Evolutionary conservation across 2,329 filamentous ascomycete species (phyloP), one percentile per base, ranked within the genome.

Genomic region (Colletotrichum godetiae): DNA sequence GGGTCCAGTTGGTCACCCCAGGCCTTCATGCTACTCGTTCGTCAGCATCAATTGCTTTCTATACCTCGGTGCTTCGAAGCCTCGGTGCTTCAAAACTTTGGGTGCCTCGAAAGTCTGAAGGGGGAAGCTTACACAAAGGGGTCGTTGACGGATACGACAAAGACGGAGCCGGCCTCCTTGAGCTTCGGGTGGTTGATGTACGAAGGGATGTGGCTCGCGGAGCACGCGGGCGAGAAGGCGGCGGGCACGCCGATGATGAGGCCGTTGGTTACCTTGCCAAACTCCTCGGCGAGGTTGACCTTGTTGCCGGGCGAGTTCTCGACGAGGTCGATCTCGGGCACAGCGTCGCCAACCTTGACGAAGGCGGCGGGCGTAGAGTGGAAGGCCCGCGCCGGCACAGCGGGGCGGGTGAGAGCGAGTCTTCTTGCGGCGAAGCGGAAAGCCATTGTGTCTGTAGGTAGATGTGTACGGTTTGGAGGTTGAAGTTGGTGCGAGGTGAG

Each of bases 141-240:
- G 82, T 98, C 96, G 81, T 98, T 98, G 81, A 98, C 95, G 19
- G 94, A 92, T 69, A 98, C 91, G 53, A 98, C 94, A 79, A 97
- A 97, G 58, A 98, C 94, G 79, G 93, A 88, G 61, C 95, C 95
- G 35, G 94, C 94, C 74, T 92, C 88, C 85, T 94, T 94, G 78
- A 97, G 88, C 81, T 92, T 91, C 68, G 92, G 88, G 81, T 94
- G 93, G 80, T 91, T 92, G 83, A 98, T 93, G 85, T 95, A 98
- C 68, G 94, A 93, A 0, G 96, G 96, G 58, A 98, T 88, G 81
- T 98, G 96, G 75, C 82, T 86, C 79, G 86, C 84, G 58, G 89
- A 91, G 85, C 88, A 90, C 33, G 86, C 86, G 31, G 85, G 84
- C 1, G 87, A 89, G 84, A 95, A 96, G 68, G 94, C 94, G 63